Conservation (phyloP, 768 basidiomycete genomes). For the Lactarius psammicola region DNA sequence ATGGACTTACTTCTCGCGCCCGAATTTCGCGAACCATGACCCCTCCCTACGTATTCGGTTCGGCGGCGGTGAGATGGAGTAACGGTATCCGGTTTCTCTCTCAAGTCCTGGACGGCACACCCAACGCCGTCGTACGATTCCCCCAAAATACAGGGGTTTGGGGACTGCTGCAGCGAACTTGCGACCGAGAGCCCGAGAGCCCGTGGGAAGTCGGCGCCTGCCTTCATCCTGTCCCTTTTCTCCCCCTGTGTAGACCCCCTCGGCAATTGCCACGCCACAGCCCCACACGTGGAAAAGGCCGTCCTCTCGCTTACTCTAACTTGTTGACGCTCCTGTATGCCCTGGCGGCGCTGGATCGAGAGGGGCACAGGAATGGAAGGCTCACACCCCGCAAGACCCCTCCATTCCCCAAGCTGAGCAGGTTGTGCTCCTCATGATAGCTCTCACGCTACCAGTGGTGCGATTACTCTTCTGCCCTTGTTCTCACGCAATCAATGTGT, state of each 20-base stretch:
- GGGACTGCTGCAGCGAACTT: neutral
- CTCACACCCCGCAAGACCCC: neutral
- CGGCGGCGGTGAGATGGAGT: neutral
- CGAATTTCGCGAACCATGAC: neutral
- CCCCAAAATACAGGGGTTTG: neutral
- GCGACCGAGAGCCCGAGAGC: conserved; percentile 4
- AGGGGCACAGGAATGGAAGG: neutral
- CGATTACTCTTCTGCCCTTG: neutral
- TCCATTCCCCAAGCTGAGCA: neutral
- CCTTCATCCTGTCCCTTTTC: conserved; percentile 11
- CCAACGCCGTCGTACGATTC: neutral
- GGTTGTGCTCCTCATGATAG: neutral
- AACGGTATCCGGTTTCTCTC: neutral
- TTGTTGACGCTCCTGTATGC: conserved; percentile 3
- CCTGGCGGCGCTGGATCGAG: conserved; percentile 1
- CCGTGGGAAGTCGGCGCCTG: conserved; percentile 11
- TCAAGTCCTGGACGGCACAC: neutral
- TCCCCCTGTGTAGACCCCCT: neutral
- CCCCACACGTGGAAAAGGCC: conserved; percentile 8
- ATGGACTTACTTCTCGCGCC: neutral
- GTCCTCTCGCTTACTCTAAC: neutral
- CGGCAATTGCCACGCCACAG: conserved; percentile 7
- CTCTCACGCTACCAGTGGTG: neutral
- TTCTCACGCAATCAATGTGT: neutral
- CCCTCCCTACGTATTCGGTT: neutral